These are phyloP conservation scores for Licmophora abbreviata DNA, from an alignment of 108 stramenopile genomes.

Conservation along the genomic window DNA sequence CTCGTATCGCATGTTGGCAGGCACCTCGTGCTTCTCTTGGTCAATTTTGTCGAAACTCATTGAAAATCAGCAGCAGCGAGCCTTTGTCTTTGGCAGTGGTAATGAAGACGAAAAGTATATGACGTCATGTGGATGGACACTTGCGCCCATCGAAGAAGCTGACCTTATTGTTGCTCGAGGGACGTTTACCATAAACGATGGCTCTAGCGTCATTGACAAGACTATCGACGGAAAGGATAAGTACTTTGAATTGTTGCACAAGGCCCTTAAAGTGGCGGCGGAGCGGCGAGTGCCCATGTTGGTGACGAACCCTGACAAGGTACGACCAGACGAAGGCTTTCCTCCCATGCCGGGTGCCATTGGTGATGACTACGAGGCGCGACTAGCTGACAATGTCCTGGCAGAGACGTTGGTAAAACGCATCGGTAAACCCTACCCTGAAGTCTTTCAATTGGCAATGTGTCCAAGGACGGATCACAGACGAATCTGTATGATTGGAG, in stretches of 20 bases:
- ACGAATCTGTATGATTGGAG: conserved; percentile 66
- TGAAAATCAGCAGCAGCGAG: conserved; percentile 5
- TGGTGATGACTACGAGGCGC: conserved; percentile 62
- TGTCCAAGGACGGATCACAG: conserved; percentile 2
- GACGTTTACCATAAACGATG: conserved; percentile 59
- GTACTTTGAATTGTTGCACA: conserved; percentile 43
- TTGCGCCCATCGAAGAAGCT: conserved; percentile 76
- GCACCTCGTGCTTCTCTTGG: conserved; percentile 15
- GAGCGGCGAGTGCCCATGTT: conserved; percentile 76
- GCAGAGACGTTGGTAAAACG: conserved; percentile 36
- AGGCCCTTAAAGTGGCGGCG: conserved; percentile 43
- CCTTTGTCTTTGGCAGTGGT: conserved; percentile 87
- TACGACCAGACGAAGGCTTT: conserved; percentile 63
- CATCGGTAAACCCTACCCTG: conserved; percentile 72
- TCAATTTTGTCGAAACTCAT: conserved; percentile 1
- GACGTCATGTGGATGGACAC: conserved; percentile 58
- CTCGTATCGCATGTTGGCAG: conserved; percentile 35
- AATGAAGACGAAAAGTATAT: conserved; percentile 81
- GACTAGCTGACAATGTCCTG: conserved; percentile 1
- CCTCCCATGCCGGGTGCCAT: conserved; percentile 91
- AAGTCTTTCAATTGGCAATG: conserved; percentile 67
- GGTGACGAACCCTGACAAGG: conserved; percentile 87
- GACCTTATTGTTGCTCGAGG: conserved; percentile 84
- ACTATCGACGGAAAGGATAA: conserved; percentile 40
- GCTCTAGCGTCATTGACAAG: conserved; percentile 16